Base-by-base conservation (phyloP, 352 stramenopile genomes). In the Globisporangium solare region DNA sequence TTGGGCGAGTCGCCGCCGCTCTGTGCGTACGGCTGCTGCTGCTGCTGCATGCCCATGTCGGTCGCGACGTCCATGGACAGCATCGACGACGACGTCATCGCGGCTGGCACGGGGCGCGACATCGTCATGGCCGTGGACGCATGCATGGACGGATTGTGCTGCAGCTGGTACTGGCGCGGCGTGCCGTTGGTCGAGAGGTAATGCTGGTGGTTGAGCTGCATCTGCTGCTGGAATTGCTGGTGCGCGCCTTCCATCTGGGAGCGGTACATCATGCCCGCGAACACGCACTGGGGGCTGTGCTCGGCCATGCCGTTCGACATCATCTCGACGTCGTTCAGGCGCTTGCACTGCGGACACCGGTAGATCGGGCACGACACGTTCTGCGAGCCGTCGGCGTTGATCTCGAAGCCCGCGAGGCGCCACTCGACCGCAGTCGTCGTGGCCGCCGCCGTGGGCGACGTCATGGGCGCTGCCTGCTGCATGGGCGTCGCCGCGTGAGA, bases 331-430 rank as follows among this genome's bases (percentile, higher is more conserved):
- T 89, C 79, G 39, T 86, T 83, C 47, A 88, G 60, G 8, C 77
- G 71, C 42, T 76, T 68, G 48, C 82, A 92, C 27, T 86, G 73
- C 6, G 74, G 74, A 55, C 82, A 92, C 18, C 82, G 82, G 60
- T 92, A 92, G 66, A 92, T 92, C 15, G 82, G 82, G 2, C 79
- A 70, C 47, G 73, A 70, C 11, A 81, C 68, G 54, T 92, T 88
- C 45, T 78, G 70, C 6, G 76, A 74, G 13, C 84, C 84, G 53
- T 94, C 80, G 0, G 68, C 56, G 50, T 90, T 69, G 35, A 91
- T 89, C 60, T 94, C 81, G 67, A 90, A 94, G 35, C 76, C 84
- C 18, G 69, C 71, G n/a, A 92, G 73, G 35, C 77, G 76, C 82
- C 82, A 94, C 58, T 94, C 84, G 18, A 83, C 61, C 0, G 66